Conservation (phyloP, 2,329 filamentous ascomycete genomes). For the Hawksworthiomyces lignivorus region DNA sequence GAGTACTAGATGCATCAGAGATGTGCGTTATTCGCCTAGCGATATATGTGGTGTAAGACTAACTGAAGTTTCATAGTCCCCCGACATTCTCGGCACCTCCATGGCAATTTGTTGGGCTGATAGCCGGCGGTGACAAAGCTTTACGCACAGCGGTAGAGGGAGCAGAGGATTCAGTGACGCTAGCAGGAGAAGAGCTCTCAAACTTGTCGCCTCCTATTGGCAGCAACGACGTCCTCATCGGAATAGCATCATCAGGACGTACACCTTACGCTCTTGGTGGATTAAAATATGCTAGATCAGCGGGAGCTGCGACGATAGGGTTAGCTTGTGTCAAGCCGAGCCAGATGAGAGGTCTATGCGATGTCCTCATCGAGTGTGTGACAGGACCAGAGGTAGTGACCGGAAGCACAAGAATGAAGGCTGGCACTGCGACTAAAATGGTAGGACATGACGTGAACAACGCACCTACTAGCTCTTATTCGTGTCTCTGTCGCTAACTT, state of each 20-base stretch:
- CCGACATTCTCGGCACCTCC: conserved; percentile 32
- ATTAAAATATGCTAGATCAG: conserved; percentile 25
- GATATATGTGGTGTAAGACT: too few relatives aligned
- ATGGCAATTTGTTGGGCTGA: conserved; percentile 32
- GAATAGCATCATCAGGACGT: conserved; percentile 34
- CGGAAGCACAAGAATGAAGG: conserved; percentile 38
- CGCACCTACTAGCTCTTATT: not conserved
- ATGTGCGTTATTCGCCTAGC: conserved; percentile 18
- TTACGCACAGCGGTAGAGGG: conserved; percentile 33
- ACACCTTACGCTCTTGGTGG: conserved; percentile 34
- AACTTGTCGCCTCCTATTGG: conserved; percentile 15
- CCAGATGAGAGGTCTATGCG: conserved; percentile 14
- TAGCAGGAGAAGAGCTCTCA: conserved; percentile 23
- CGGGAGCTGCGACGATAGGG: conserved; percentile 29
- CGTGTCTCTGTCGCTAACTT: not conserved
- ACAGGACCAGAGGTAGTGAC: conserved; percentile 35
- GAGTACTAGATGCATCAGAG: conserved; percentile 30
- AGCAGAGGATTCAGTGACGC: conserved; percentile 29
- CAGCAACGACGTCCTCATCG: conserved; percentile 29
- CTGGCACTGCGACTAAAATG: conserved; percentile 36
- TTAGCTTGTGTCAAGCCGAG: conserved; percentile 31
- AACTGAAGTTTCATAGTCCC: conserved; percentile 17
- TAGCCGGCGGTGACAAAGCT: conserved; percentile 33
- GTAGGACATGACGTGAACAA: too few relatives aligned
- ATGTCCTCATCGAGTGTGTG: conserved; percentile 28